Evolutionary conservation across 352 stramenopile genomes (phyloP), one percentile per base, ranked within the genome.

Genomic region (Peronospora destructor): DNA sequence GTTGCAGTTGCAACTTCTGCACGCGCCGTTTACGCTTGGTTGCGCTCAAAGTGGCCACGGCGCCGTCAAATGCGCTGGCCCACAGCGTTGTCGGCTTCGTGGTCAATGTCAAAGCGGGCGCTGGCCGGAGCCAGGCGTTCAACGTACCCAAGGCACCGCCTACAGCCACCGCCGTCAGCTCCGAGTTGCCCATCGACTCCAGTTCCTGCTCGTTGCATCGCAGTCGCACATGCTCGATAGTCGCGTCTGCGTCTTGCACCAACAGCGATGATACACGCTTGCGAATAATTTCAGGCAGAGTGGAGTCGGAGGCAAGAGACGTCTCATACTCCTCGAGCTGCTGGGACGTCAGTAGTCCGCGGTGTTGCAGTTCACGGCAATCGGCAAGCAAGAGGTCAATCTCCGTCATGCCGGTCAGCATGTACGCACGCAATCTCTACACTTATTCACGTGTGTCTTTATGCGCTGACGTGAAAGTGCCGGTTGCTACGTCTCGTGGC

Each of bases 11-110:
- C 39, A 93, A 43, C 40, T 88, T 76, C 42, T 87, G 77, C 36
- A 93, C 62, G 21, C 73, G 52, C 0, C 76, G 74, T 10, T 83
- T 79, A 41, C 85, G 72, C 21, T 73, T 73, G 37, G 68, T 59
- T 1, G 87, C 76, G 49, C 87, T 87, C 21, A 91, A 69, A 37
- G 76, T 87, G 12, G 76, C 75, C 55, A 87, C 67, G 10, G 79
- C 82, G 6, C 71, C 79, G 49, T 93, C 80, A 34, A 78, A 84
- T 2, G 79, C 79, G 38, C 73, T 86, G 14, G 71, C 64, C 79
- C 79, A 92, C 7, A 90, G 43, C 21, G 67, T 75, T 28, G 71
- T 39, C 2, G 57, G 38, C 1, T 40, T 55, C 1, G 47, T 23
- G 5, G 52, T 37, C 3, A 53, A 11, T 1, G 36, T 29, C 10